These are phyloP conservation scores for Tolypocladium tropicale DNA, from an alignment of 2,329 filamentous ascomycete genomes.

Conservation along the genomic window DNA sequence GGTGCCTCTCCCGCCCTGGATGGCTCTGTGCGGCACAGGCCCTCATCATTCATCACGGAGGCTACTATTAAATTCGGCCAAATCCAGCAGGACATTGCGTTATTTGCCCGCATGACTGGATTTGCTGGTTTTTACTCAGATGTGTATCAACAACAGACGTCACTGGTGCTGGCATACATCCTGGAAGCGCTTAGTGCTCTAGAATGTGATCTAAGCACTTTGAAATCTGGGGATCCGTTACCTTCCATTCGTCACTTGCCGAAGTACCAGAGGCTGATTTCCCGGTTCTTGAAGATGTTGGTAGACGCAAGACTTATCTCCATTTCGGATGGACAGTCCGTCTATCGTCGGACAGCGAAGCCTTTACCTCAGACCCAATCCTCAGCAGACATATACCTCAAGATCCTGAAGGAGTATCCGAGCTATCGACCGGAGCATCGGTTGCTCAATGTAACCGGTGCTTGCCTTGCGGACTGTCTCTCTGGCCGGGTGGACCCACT, in stretches of 20 bases:
- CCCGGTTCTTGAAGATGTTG: neutral
- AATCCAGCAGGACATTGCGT: neutral
- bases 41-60: neutral
- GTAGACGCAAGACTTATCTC: neutral
- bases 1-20: too few relatives aligned
- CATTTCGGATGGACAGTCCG: neutral
- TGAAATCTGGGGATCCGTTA: neutral
- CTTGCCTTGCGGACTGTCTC: conserved; percentile 26
- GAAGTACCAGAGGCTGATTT: neutral
- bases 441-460: conserved; percentile 10
- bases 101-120: neutral
- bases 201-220: neutral
- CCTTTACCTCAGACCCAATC: neutral
- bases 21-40: neutral
- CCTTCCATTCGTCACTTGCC: neutral
- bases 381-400: neutral
- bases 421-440: neutral
- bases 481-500: conserved; percentile 24
- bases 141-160: neutral
- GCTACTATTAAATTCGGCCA: neutral
- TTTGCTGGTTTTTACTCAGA: neutral
- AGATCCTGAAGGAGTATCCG: neutral
- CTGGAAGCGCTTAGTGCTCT: neutral
- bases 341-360: neutral
- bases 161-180: neutral